Evolutionary conservation across 768 basidiomycete species (phyloP), one percentile per base, ranked within the genome.

Genomic region (Boletales sp.): DNA sequence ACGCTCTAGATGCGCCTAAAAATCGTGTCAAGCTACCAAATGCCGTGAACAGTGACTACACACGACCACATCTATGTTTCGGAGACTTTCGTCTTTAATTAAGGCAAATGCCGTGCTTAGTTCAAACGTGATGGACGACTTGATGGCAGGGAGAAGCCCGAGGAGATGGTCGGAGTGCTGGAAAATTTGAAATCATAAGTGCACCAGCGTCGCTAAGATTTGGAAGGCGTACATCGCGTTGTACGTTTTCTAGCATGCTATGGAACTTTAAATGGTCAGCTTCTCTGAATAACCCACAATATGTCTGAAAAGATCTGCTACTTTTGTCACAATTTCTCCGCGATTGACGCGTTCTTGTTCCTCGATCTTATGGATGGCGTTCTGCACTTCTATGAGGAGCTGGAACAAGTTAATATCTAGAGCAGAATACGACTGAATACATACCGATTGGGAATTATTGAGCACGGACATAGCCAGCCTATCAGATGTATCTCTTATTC

Each of bases 1-100:
- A 21, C 55, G 57, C 34, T 70, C 67, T 33, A 70, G 41, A 17
- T 65, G 60, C 48, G 57, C 60, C 71, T 73, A 46, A 19, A 50
- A 12, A 56, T 32, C 19, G 12, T 17, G 44, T 64, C 39, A 54
- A 48, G 35, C 32, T 30, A 40, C 45, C 34, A n/a, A 41, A 49
- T 38, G 41, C 17, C 18, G 33, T 49, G 31, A 37, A 48, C 17
- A 49, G 25, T 30, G 35, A 39, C 15, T 35, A 55, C 68, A 40
- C 39, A 67, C 66, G 33, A 58, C 54, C 11, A 41, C 48, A 13
- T 68, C 56, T 31, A 57, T 41, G 54, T 67, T 68, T 39, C 63
- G 61, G 28, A 61, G 59, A 45, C 55, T 48, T 48, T 66, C 61
- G 18, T 68, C 59, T 47, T 65, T 57, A 28, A 66, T 63, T 49